These are phyloP conservation scores for Trametes punicea DNA, from an alignment of 768 basidiomycete species.

Conservation along the genomic window DNA sequence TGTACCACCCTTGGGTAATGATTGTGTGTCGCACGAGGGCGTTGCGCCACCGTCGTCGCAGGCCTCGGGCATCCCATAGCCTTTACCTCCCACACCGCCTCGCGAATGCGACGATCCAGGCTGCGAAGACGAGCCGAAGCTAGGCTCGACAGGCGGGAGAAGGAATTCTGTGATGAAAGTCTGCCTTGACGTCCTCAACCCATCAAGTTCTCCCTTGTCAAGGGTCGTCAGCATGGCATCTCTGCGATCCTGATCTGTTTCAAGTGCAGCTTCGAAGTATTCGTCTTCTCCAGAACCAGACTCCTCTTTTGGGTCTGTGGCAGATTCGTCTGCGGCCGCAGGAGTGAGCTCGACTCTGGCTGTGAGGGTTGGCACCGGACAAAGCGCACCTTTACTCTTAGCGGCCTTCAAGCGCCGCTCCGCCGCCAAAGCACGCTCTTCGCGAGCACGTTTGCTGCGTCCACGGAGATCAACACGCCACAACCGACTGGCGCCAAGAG, in stretches of 20 bases:
- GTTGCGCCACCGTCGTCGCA: constrained; percentile 4
- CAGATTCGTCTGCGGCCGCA: background rate
- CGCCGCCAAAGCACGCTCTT: constrained; percentile 73
- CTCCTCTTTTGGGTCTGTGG: background rate
- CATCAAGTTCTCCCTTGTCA: constrained; percentile 40
- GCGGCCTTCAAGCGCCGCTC: constrained; percentile 56
- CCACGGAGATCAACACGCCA: background rate
- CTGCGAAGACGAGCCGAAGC: background rate
- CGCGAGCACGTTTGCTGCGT: constrained; percentile 70
- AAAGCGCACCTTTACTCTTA: constrained; percentile 32
- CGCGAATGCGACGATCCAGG: background rate
- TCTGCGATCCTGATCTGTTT: constrained; percentile 47
- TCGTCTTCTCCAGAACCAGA: constrained; percentile 13
- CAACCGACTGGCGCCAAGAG: constrained; percentile 12
- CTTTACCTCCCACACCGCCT: background rate
- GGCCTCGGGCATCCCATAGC: background rate
- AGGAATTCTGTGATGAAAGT: constrained; percentile 52
- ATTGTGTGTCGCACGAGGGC: constrained; percentile 11
- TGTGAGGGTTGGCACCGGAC: too few relatives aligned
- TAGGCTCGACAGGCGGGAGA: constrained; percentile 28
- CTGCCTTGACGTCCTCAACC: constrained; percentile 41
- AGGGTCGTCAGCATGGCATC: constrained; percentile 44
- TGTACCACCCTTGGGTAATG: constrained; percentile 2
- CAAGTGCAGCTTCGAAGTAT: constrained; percentile 23
- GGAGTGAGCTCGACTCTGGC: too few relatives aligned